Evolutionary conservation across 768 basidiomycete genomes (phyloP), one percentile per base, ranked within the genome.

Genomic region (Boletus subcaerulescens): DNA sequence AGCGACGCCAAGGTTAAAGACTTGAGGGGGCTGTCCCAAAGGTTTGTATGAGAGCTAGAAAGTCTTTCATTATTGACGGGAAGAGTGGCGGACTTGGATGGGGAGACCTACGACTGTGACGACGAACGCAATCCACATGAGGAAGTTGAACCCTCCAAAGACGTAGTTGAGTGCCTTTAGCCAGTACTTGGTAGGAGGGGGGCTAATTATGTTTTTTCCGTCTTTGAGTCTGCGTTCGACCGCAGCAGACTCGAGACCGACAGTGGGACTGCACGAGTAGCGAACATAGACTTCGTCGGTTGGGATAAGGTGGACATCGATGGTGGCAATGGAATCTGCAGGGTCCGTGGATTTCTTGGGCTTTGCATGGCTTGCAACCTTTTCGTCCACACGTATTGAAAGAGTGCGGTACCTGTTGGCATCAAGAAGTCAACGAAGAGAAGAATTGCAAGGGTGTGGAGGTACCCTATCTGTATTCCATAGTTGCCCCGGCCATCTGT

Each of bases 81-180:
- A 49, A 49, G 11, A 13, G 29, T 13, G n/a, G 11, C 4, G 15
- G 9, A 14, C 40, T 13, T 14, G 31, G 39, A 26, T 49, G 51
- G 39, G 18, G 44, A 40, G 24, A 67, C 75, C 13, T 63, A 77
- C 77, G 32, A 75, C 36, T 0, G 76, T 77, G 50, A 79, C 74
- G 50, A 84, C 69, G 56, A 80, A 80, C 0, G 80, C 82, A 47
- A 79, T 73, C 72, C 82, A 76, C 69, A 84, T 78, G 15, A 84
- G 66, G 50, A 75, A 76, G 48, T 82, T 82, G 65, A 84, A 84
- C 1, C 83, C 83, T 40, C 82, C 80, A 44, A 84, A 80, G 45
- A 84, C 55, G 49, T 82, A 84, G 59, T 76, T 77, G 17, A 80
- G 60, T 31, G 74, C 70, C 71, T 82, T 83, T 62, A 75, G 73